Evolutionary conservation across 2,329 filamentous ascomycete genomes (phyloP), one percentile per base, ranked within the genome.

Genomic region (Trichoderma sp.): DNA sequence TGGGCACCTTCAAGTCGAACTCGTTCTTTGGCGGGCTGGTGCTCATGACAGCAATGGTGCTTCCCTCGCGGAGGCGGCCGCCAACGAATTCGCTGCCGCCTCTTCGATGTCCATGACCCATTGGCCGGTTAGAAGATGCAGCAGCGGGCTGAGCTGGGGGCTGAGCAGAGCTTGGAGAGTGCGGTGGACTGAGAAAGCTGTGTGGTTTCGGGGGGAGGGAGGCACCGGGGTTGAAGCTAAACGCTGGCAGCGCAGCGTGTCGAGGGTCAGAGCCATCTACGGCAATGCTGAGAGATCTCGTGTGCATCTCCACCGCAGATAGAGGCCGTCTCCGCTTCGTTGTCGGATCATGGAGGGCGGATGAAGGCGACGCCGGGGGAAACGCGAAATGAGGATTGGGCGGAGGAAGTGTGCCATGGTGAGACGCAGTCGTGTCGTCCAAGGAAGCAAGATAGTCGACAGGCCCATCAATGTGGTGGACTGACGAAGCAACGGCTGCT

Each of bases 1-100:
- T 79, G 63, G 88, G 86, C 10, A 89, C 84, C 8, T 84, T 78
- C 72, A 86, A 85, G 6, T 88, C 87, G 69, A 83, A 83, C 30
- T 88, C 85, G 66, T 83, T 83, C 72, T 90, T 92, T 13, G 89
- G 91, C 32, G 91, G 90, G 74, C 90, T 93, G 14, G 87, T 87
- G 78, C 88, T 91, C 81, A 92, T 84, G 8, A 88, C 81, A 11
- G 86, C 85, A 60, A 89, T 87, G 0, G 85, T 83, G 59, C 85
- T 87, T 14, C 87, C 81, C 79, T 84, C 79, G 73, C 88, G 83
- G 72, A 86, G 80, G 73, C 90, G 91, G 8, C 91, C 92, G 46
- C 93, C 93, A 58, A 96, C 91, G 75, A 96, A 94, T 77, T 97
- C 94, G 77, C 94, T 97, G 32, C 89, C 91, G 66, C 91, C 91